Evolutionary conservation across 768 basidiomycete species (phyloP).

Genomic region (Russula sp.): DNA sequence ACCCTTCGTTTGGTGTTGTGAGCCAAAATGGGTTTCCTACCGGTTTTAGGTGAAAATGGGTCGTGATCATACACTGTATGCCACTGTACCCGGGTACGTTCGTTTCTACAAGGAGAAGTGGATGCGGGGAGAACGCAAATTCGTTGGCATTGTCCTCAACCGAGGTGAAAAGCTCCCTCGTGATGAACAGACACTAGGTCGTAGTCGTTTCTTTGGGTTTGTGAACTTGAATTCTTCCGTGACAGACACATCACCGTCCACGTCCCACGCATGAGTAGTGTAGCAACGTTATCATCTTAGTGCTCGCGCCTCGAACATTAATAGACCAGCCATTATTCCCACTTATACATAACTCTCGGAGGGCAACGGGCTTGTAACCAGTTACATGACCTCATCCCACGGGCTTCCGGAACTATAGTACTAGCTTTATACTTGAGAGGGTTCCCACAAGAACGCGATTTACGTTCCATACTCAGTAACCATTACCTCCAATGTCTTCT

Average conservation of each 20-base stretch:
- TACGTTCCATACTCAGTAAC: not conserved
- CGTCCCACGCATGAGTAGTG: constrained; percentile 1
- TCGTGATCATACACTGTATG: constrained; percentile 91
- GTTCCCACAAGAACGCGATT: not conserved
- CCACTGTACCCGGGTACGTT: constrained; percentile 83
- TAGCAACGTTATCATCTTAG: not conserved
- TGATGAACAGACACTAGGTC: constrained; percentile 61
- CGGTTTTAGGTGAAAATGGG: constrained; percentile 75
- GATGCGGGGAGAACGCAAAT: constrained; percentile 66
- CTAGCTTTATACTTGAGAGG: not conserved
- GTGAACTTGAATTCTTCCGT: constrained; percentile 47
- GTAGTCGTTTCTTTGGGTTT: constrained; percentile 79
- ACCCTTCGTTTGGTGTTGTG: constrained; percentile 6
- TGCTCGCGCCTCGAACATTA: not conserved
- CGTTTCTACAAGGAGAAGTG: constrained; percentile 87
- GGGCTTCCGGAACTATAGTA: not conserved
- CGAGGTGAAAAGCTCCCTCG: constrained; percentile 84
- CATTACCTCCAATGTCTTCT: constrained; percentile 21
- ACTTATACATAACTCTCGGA: not conserved
- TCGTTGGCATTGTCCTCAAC: constrained; percentile 76
- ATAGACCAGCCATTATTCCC: not conserved
- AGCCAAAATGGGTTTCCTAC: not conserved
- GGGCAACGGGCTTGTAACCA: not conserved
- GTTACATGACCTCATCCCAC: not conserved
- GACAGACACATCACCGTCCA: not conserved